A percentile compares a stretch with the other conserved stretches of the same genome.
These are phyloP conservation scores for Ceratobasidium sp. DNA, from an alignment of 1,284 basidiomycete species.

Conservation along the genomic window DNA sequence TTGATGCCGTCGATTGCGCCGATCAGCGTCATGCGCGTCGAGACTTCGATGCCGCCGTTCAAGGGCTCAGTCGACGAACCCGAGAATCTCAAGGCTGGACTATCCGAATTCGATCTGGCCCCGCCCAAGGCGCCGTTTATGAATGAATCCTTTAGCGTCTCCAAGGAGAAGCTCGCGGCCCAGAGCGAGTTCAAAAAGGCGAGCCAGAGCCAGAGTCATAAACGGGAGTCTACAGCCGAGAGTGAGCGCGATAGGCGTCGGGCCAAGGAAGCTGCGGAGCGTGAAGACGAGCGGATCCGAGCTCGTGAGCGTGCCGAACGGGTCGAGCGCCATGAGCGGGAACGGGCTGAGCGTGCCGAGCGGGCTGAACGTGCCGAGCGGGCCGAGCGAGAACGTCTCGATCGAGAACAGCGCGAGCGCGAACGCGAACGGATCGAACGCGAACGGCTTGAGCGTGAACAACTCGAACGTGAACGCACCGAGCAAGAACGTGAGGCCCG, in stretches of 20 bases:
- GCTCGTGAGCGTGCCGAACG: constrained; percentile 21
- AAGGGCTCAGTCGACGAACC: neutral
- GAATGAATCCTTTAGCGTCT: constrained; percentile 34
- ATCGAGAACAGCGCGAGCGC: neutral
- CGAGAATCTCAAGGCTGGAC: constrained; percentile 14
- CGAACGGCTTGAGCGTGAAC: neutral
- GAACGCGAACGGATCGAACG: constrained; percentile 4
- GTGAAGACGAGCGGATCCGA: neutral
- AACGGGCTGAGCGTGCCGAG: constrained; percentile 6
- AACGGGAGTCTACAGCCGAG: constrained; percentile 29
- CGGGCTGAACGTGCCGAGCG: no score
- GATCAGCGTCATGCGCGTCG: constrained; percentile 35
- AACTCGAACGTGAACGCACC: neutral
- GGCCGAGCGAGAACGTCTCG: no score
- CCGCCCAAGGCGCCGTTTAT: constrained; percentile 25
- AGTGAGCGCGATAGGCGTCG: constrained; percentile 17
- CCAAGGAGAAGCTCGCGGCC: constrained; percentile 28
- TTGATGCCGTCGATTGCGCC: constrained; percentile 18
- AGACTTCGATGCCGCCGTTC: neutral
- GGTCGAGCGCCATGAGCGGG: constrained; percentile 1
- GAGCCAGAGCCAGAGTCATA: constrained; percentile 7
- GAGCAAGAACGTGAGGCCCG: constrained; percentile 15
- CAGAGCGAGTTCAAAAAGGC: constrained; percentile 34
- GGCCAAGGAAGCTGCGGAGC: neutral
- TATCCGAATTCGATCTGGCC: neutral